phyloP scores from a whole-genome alignment of 2,329 filamentous ascomycete species.

The Aspergillus spinulosporus region DNA sequence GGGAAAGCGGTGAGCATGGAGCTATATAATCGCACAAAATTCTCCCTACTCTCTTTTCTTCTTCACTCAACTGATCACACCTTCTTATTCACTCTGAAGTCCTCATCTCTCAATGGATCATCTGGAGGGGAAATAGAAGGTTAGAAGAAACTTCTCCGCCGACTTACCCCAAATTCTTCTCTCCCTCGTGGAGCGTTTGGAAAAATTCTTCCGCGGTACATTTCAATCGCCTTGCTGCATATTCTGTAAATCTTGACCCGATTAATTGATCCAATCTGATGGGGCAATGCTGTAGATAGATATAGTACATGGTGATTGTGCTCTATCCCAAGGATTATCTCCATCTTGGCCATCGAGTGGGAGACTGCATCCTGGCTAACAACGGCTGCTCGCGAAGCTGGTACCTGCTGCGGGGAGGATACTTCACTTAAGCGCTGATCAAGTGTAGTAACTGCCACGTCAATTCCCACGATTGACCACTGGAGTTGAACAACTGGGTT shows the following conservation, averaged over 20 bases:
- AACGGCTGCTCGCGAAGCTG: no score
- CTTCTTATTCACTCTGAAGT: constrained; percentile 52
- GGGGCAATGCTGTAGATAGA: not conserved
- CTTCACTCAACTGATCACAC: constrained; percentile 42
- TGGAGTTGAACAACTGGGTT: not conserved
- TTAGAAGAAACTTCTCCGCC: constrained; percentile 40
- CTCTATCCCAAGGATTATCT: no score
- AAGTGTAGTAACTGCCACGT: no score
- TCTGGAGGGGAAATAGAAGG: constrained; percentile 51
- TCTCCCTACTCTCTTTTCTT: constrained; percentile 27
- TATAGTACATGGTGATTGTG: not conserved
- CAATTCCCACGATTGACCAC: no score
- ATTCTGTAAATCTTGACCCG: not conserved
- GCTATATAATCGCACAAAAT: constrained; percentile 27
- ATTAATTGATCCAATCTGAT: not conserved
- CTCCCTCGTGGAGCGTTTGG: constrained; percentile 46
- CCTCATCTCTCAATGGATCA: constrained; percentile 40
- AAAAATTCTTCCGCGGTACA: constrained; percentile 49
- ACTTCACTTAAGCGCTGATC: no score
- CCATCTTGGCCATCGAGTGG: no score
- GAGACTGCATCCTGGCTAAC: no score
- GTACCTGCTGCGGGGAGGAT: no score
- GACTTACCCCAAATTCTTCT: constrained; percentile 50
- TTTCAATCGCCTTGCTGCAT: constrained; percentile 12
- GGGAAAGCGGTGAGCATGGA: constrained; percentile 23